Base-by-base conservation (phyloP, 768 basidiomycete species). In the Mycena crocata region DNA sequence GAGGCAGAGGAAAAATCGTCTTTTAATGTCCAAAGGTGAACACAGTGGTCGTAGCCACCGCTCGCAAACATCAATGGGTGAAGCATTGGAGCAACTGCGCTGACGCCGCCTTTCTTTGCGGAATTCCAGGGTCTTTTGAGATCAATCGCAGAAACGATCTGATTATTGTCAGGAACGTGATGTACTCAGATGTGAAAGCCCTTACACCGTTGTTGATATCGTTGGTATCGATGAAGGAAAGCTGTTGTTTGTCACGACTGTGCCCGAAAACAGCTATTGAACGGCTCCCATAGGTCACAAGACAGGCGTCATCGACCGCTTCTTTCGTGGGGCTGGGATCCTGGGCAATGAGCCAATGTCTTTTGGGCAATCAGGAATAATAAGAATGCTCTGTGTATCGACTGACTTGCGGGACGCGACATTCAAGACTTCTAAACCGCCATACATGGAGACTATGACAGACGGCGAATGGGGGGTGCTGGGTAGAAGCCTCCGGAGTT, bases 21-120 rank as follows among this genome's bases (percentile, higher is more conserved):
- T 8, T 78, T 69, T 32, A 85, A 58, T 19, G 79, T 75, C 87
- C 87, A 87, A 8, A 86, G 71, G 61, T 85, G 85, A 21, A 87
- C 78, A 39, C 69, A 58, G 58, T 85, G 85, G 71, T 87, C 85
- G 50, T 84, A 80, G 7, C 86, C 85, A 28, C 85, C 86, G 12
- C 79, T 87, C 4, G 78, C 84, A 72, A 87, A 86, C 73, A 77
- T 74, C 39, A 75, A 70, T 15, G 81, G 79, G 35, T 81, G 81
- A 71, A 77, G 72, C 76, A 86, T 74, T 17, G 82, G 42, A n/a
- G 82, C 72, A 14, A 86, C 67, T 21, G 82, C 80, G 55, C 84
- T 85, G 30, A 81, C 78, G 4, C 85, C 86, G 17, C 74, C 70
- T 65, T 77, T 83, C 68, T 78, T 85, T 17, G n/a, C 44, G n/a